Conservation (phyloP, 208 protist species). For the Leishmania aethiopica region DNA sequence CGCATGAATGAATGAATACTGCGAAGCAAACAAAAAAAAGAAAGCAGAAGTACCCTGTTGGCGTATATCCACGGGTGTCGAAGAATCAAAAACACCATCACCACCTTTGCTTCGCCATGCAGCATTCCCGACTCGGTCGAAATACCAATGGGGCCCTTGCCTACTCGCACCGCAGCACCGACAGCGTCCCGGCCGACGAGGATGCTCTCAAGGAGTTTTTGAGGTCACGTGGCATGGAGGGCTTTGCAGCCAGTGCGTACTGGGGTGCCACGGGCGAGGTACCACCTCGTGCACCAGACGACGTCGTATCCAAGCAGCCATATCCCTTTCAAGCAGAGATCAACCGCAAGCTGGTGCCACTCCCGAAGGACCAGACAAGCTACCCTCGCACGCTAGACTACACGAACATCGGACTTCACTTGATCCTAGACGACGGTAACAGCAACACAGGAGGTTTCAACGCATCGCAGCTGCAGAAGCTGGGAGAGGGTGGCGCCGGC, state of each 20-base stretch:
- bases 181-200: slow-evolving; percentile 32
- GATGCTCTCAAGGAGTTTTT: slow-evolving; percentile 65
- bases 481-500: slow-evolving; percentile 21
- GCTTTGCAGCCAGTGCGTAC: slow-evolving; percentile 85
- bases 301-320: slow-evolving; percentile 52
- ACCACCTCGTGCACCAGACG: slow-evolving; percentile 75
- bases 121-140: slow-evolving; percentile 13
- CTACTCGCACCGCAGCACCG: slow-evolving; percentile 41
- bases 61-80: background rate
- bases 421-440: slow-evolving; percentile 43
- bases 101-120: slow-evolving; percentile 17
- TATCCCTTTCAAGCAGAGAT: slow-evolving; percentile 84
- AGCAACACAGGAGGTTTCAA: slow-evolving; percentile 57
- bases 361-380: slow-evolving; percentile 81
- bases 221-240: slow-evolving; percentile 42
- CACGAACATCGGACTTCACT: slow-evolving; percentile 69
- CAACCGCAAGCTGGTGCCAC: slow-evolving; percentile 82
- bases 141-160: slow-evolving; percentile 45
- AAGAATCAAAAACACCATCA: background rate
- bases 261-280: slow-evolving; percentile 81
- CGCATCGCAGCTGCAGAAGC: slow-evolving; percentile 57
- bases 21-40: background rate
- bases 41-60: background rate
- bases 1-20: background rate
- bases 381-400: slow-evolving; percentile 74